A percentile compares a stretch with the other conserved stretches of the same genome.
Conservation (phyloP, 495 filamentous ascomycete genomes). For the Tuber aestivum region DNA sequence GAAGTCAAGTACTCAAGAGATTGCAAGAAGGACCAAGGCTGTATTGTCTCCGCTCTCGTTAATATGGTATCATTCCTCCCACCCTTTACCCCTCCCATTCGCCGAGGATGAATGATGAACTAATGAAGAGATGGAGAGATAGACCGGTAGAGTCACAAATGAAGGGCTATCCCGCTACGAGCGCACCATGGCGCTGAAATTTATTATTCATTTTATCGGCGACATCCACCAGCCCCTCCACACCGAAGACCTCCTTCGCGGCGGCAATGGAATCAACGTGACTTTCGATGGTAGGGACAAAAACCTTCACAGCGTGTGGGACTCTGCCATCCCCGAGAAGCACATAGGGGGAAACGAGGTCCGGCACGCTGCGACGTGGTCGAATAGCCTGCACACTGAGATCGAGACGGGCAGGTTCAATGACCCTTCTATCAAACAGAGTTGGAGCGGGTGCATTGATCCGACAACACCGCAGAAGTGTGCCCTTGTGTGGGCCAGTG, state of each 20-base stretch:
- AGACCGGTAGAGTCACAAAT: slow-evolving; percentile 26
- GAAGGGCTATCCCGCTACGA: slow-evolving; percentile 43
- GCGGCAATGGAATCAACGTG: slow-evolving; percentile 59
- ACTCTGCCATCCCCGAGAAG: slow-evolving; percentile 57
- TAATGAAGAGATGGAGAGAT: not conserved
- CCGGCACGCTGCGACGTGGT: slow-evolving; percentile 50
- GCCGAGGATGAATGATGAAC: not conserved
- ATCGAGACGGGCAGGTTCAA: slow-evolving; percentile 54
- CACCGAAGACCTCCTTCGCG: slow-evolving; percentile 54
- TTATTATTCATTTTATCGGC: slow-evolving; percentile 60
- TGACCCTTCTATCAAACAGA: slow-evolving; percentile 24
- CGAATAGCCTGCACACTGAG: slow-evolving; percentile 48
- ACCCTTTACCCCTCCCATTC: too few relatives aligned
- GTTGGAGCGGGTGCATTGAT: slow-evolving; percentile 53
- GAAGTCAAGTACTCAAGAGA: slow-evolving; percentile 57
- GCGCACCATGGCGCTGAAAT: slow-evolving; percentile 54
- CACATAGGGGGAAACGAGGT: slow-evolving; percentile 50
- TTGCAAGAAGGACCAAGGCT: slow-evolving; percentile 54
- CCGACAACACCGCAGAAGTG: slow-evolving; percentile 49
- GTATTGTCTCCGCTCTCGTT: slow-evolving; percentile 55
- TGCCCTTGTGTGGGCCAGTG: slow-evolving; percentile 56
- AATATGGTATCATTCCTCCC: slow-evolving; percentile 28
- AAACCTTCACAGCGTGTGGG: slow-evolving; percentile 61
- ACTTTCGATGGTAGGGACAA: slow-evolving; percentile 48
- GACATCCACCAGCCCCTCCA: slow-evolving; percentile 65